A percentile compares a stretch with the other conserved stretches of the same genome.
Evolutionary conservation across 1,284 basidiomycete genomes (phyloP).

Genomic region (Phaffia rhodozyma): DNA sequence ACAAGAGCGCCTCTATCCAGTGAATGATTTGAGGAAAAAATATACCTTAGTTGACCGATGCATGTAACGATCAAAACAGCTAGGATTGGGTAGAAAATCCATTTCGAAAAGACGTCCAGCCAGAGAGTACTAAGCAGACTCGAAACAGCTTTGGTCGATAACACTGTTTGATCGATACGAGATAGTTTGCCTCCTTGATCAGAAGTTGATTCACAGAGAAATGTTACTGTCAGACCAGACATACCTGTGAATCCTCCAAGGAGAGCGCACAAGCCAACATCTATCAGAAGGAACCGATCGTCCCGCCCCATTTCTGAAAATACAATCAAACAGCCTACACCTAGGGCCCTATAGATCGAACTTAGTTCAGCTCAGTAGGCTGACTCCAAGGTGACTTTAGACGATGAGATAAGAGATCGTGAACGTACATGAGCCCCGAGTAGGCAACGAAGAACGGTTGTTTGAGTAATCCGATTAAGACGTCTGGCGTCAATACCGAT

Average conservation of each 20-base stretch:
- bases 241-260: conserved; percentile 14
- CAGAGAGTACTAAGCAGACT: conserved; percentile 3
- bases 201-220: background rate
- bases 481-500: conserved; percentile 45
- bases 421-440: conserved; percentile 37
- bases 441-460: conserved; percentile 64
- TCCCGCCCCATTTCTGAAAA: conserved; percentile 4
- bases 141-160: conserved; percentile 17
- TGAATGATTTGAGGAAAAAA: background rate
- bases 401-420: background rate
- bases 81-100: background rate
- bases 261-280: conserved; percentile 5
- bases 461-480: conserved; percentile 56
- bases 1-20: background rate
- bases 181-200: background rate
- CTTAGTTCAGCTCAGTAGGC: too few relatives aligned
- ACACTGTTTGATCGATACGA: background rate
- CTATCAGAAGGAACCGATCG: conserved; percentile 2
- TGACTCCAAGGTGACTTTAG: background rate
- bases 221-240: background rate
- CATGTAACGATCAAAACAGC: conserved; percentile 7
- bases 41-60: conserved; percentile 14
- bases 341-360: too few relatives aligned
- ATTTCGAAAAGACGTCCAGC: background rate
- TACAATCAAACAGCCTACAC: background rate